These are phyloP conservation scores for Coniferiporia weirii DNA, from an alignment of 1,284 basidiomycete species.

Conservation along the genomic window DNA sequence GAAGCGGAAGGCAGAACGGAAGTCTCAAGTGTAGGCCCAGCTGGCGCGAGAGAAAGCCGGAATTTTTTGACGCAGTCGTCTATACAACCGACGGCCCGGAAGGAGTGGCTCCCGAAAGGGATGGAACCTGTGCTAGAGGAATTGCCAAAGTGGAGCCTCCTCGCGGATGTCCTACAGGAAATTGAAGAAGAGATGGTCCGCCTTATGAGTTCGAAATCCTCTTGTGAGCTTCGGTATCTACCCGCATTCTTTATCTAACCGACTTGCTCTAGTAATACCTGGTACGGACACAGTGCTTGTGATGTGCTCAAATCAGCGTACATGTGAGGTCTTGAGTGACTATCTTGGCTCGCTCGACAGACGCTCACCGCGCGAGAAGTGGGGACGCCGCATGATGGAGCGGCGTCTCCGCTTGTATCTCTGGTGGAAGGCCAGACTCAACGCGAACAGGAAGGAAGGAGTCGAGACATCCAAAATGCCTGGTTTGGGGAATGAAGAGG, in stretches of 20 bases:
- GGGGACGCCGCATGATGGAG: conserved; percentile 77
- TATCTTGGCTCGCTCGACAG: conserved; percentile 69
- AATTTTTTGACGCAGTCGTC: conserved; percentile 21
- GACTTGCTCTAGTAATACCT: conserved; percentile 37
- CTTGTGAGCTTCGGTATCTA: conserved; percentile 1
- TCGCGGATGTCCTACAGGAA: conserved; percentile 85
- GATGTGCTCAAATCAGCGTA: conserved; percentile 83
- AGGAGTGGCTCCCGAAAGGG: conserved; percentile 67
- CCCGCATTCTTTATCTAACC: neutral
- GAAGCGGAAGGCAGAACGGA: conserved; percentile 63
- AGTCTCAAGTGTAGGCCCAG: too few species aligned
- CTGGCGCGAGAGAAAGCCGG: neutral
- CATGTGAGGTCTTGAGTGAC: conserved; percentile 70
- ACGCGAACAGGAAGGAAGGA: conserved; percentile 34
- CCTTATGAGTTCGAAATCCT: conserved; percentile 40
- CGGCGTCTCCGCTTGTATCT: conserved; percentile 68
- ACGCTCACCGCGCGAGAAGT: conserved; percentile 49
- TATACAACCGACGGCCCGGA: conserved; percentile 19
- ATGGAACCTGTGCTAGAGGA: conserved; percentile 91
- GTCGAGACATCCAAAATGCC: conserved; percentile 23
- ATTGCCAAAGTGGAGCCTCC: conserved; percentile 88
- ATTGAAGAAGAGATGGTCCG: conserved; percentile 84
- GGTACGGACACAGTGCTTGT: conserved; percentile 79
- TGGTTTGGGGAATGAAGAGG: conserved; percentile 12
- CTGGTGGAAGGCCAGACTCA: conserved; percentile 73